A percentile compares a stretch with the other conserved stretches of the same genome.
phyloP scores from a whole-genome alignment of 1,139 yeast species.

The Debaryomyces sp. region DNA sequence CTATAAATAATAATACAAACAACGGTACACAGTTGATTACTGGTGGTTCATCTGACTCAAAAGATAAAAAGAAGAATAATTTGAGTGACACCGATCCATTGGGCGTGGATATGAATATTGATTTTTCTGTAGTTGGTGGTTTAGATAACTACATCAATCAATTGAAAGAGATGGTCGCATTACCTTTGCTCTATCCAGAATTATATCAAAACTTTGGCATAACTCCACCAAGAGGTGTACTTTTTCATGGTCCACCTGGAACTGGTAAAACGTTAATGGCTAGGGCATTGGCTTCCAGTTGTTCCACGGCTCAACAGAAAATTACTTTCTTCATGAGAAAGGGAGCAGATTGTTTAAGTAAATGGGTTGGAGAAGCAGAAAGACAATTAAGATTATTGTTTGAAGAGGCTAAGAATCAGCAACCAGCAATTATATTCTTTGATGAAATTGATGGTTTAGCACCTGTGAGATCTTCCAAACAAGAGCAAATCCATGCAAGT shows the following conservation, averaged over 20 bases:
- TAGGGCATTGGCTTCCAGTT: slow-evolving; percentile 93
- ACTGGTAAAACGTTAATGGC: slow-evolving; percentile 99
- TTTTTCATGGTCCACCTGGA: slow-evolving; percentile 99
- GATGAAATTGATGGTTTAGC: slow-evolving; percentile 99
- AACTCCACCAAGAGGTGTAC: slow-evolving; percentile 96
- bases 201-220: slow-evolving; percentile 86
- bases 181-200: slow-evolving; percentile 93
- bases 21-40: slow-evolving; percentile 37
- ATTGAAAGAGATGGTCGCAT: slow-evolving; percentile 94
- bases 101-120: slow-evolving; percentile 91
- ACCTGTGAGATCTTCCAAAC: slow-evolving; percentile 95
- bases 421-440: slow-evolving; percentile 92
- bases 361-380: slow-evolving; percentile 99
- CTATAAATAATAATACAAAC: slow-evolving; percentile 16
- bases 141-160: slow-evolving; percentile 87
- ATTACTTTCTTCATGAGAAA: slow-evolving; percentile 97
- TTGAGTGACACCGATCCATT: slow-evolving; percentile 94
- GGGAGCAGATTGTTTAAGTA: slow-evolving; percentile 96
- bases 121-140: slow-evolving; percentile 91
- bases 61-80: slow-evolving; percentile 57
- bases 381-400: slow-evolving; percentile 85
- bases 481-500: slow-evolving; percentile 97
- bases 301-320: slow-evolving; percentile 78
- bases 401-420: slow-evolving; percentile 95
- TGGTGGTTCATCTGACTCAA: slow-evolving; percentile 33